phyloP scores from a whole-genome alignment of 208 protist genomes.

The Crithidia brevicula region DNA sequence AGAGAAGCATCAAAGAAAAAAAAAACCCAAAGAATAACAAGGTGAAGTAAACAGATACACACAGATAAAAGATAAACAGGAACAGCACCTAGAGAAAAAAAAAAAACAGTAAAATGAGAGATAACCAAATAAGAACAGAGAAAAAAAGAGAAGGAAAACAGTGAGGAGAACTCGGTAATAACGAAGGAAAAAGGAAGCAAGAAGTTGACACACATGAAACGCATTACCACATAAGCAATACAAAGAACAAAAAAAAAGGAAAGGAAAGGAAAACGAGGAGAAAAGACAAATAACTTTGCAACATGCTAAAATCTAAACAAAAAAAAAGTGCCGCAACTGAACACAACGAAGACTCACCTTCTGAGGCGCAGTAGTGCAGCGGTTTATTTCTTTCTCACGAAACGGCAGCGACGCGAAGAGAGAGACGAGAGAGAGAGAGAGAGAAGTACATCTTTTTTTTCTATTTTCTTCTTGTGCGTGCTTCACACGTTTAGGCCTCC shows the following conservation, averaged over 20 bases:
- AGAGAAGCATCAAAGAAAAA: no score
- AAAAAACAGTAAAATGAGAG: slow-evolving; percentile 4
- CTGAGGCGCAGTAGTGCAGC: neutral
- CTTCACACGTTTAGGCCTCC: neutral
- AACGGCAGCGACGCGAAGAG: no score
- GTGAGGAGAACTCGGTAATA: no score
- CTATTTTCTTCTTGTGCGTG: neutral
- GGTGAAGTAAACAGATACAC: neutral
- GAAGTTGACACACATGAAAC: no score
- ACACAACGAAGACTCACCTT: neutral
- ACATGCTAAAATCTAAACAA: neutral
- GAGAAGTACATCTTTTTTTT: slow-evolving; percentile 10
- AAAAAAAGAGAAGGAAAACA: neutral
- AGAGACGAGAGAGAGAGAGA: no score
- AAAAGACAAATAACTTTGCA: neutral
- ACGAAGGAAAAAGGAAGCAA: no score
- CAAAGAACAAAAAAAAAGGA: neutral
- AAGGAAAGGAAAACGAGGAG: neutral
- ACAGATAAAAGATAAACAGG: neutral
- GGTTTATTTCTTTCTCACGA: neutral
- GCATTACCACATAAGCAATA: no score
- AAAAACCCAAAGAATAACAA: neutral
- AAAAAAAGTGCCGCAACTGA: neutral
- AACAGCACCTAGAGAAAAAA: slow-evolving; percentile 5
- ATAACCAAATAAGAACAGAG: neutral